Evolutionary conservation across 345 rosid genomes (phyloP), one percentile per base, ranked within the genome.

Genomic region (Lepidium sativum): DNA sequence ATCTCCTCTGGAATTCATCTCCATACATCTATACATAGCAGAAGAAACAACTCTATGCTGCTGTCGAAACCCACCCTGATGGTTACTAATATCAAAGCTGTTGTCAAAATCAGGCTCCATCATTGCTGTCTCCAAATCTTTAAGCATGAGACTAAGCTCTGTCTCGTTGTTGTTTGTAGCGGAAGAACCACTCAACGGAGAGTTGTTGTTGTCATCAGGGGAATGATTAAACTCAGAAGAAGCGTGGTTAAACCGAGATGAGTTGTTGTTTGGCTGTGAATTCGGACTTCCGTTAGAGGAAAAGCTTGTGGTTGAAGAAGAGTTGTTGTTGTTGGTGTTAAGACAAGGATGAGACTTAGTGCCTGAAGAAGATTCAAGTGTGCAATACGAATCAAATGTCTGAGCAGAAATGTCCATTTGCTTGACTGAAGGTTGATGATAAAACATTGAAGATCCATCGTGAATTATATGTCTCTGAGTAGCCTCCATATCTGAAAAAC

Each of bases 91-190:
- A 10, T 27, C 29, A 32, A 35, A 67, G 48, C 15, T 57, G 21
- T 4, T 11, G 40, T 81, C 90, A 13, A 72, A 49, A 59, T 81
- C 78, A 42, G 85, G 83, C 53, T 82, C 97, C 44, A 90, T 83
- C 88, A 90, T 86, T 49, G 77, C 83, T 18, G 80, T 83, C 77
- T 94, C 97, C 69, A 94, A 44, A 52, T 87, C 96, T 62, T 73
- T 81, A 40, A 94, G 73, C 81, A 86, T 86, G 71, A 81, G 80
- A 62, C 68, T 77, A 39, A 82, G 72, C 56, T 81, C 82, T 32
- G 71, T 49, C 54, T 77, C 82, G 50, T 75, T 75, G 68, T 72
- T 76, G 60, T 85, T 79, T 10, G 82, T 64, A 0, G 79, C 78
- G 13, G 85, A 86, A 52, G 81, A 79, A 11, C 77, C 87, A 34